These are phyloP conservation scores for Pleurotus cornucopiae DNA, from an alignment of 768 basidiomycete species.

Conservation along the genomic window DNA sequence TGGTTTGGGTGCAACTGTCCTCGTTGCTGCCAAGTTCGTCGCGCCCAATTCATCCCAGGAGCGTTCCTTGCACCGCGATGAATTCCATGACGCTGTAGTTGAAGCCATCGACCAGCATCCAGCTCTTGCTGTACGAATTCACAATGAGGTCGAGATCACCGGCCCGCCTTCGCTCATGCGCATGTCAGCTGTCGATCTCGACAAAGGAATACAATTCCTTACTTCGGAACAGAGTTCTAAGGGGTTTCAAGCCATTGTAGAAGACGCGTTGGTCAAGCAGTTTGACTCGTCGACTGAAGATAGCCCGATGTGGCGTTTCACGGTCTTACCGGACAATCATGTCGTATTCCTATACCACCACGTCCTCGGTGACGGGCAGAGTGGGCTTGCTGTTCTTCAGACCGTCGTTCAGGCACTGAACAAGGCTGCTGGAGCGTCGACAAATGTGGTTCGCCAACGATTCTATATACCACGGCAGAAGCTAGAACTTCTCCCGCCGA, in stretches of 20 bases:
- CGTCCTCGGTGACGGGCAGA: slow-evolving; percentile 3
- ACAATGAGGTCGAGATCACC: neutral
- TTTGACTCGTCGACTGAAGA: neutral
- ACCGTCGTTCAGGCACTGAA: neutral
- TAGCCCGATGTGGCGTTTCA: slow-evolving; percentile 3
- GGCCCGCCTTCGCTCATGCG: neutral
- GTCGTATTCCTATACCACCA: slow-evolving; percentile 5
- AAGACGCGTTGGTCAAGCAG: neutral
- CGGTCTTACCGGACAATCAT: neutral
- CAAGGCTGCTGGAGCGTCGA: neutral
- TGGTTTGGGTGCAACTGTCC: neutral
- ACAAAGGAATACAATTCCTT: neutral
- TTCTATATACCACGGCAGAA: neutral
- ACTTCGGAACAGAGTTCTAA: too few relatives aligned
- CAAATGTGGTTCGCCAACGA: neutral
- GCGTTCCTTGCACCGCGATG: neutral
- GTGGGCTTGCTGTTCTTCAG: slow-evolving; percentile 1
- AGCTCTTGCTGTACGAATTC: neutral
- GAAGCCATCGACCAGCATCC: neutral
- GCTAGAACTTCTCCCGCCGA: neutral
- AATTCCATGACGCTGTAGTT: neutral
- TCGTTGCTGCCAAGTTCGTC: neutral
- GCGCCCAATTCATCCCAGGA: neutral
- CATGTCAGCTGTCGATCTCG: slow-evolving; percentile 1
- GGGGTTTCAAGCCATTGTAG: neutral